phyloP scores from a whole-genome alignment of 495 filamentous ascomycete species.

The Elasticomyces elasticus region DNA sequence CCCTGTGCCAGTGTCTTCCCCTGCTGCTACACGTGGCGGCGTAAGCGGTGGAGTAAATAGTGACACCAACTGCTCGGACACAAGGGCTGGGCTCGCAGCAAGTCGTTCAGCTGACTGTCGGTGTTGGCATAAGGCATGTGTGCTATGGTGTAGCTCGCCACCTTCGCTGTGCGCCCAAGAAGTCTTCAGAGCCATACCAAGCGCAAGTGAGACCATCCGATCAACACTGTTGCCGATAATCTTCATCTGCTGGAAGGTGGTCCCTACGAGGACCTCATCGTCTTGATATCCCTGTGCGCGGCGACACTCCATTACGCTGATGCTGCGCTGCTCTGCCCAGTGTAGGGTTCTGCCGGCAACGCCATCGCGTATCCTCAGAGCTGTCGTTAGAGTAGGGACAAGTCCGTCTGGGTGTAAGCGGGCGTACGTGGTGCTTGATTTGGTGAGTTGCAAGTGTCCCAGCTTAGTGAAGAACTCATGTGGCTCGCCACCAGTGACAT shows the following conservation, averaged over 20 bases:
- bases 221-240: conserved; percentile 64
- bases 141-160: too few relatives aligned
- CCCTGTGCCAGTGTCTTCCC: too few relatives aligned
- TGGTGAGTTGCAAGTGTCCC: conserved; percentile 9
- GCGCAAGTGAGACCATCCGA: conserved; percentile 49
- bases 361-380: conserved; percentile 36
- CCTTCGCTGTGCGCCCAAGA: conserved; percentile 34
- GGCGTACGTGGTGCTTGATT: conserved; percentile 35
- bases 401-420: conserved; percentile 43
- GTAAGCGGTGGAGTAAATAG: too few relatives aligned
- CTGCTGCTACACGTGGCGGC: too few relatives aligned
- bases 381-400: conserved; percentile 49
- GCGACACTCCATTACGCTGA: conserved; percentile 52
- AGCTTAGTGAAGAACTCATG: conserved; percentile 23
- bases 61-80: too few relatives aligned
- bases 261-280: conserved; percentile 55
- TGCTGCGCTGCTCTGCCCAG: conserved; percentile 46
- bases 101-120: not conserved
- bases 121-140: too few relatives aligned
- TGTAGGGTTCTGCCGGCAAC: conserved; percentile 44
- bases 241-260: conserved; percentile 41
- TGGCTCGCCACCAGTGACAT: conserved; percentile 28
- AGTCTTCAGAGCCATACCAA: conserved; percentile 51
- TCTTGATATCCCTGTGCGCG: conserved; percentile 59
- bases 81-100: not conserved